Conservation (phyloP, 2,329 filamentous ascomycete species). For the Epichloe sp. region DNA sequence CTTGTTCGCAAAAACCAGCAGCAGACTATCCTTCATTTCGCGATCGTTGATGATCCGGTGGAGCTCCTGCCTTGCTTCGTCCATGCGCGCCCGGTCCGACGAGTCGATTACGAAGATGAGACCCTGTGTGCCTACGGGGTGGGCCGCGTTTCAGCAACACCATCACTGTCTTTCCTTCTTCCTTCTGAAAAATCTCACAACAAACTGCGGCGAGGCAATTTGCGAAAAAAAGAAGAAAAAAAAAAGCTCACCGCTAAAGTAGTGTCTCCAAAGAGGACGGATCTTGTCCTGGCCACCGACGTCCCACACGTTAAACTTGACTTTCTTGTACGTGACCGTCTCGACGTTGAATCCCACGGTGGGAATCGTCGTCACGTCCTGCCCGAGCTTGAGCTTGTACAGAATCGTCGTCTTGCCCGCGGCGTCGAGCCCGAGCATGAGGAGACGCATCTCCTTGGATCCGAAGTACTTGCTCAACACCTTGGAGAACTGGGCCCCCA, state of each 20-base stretch:
- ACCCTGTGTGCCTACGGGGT: conserved; percentile 67
- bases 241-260: conserved; percentile 59
- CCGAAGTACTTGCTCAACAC: conserved; percentile 98
- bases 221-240: not conserved
- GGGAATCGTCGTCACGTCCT: conserved; percentile 95
- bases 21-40: conserved; percentile 90
- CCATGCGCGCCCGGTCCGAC: conserved; percentile 79
- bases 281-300: conserved; percentile 99
- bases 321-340: conserved; percentile 97
- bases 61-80: conserved; percentile 84
- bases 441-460: conserved; percentile 95
- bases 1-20: conserved; percentile 98
- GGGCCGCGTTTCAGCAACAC: not conserved
- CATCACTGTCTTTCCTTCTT: too few species aligned
- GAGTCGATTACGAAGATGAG: conserved; percentile 98
- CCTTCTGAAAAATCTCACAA: too few species aligned
- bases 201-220: too few species aligned
- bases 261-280: conserved; percentile 91
- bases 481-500: conserved; percentile 91
- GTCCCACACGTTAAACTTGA: conserved; percentile 99
- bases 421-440: conserved; percentile 96
- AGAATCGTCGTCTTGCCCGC: conserved; percentile 98
- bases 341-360: conserved; percentile 99
- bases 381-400: conserved; percentile 97
- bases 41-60: conserved; percentile 96